phyloP scores from a whole-genome alignment of 192 early-diverging fungal genomes.

The Phlyctochytrium bullatum region DNA sequence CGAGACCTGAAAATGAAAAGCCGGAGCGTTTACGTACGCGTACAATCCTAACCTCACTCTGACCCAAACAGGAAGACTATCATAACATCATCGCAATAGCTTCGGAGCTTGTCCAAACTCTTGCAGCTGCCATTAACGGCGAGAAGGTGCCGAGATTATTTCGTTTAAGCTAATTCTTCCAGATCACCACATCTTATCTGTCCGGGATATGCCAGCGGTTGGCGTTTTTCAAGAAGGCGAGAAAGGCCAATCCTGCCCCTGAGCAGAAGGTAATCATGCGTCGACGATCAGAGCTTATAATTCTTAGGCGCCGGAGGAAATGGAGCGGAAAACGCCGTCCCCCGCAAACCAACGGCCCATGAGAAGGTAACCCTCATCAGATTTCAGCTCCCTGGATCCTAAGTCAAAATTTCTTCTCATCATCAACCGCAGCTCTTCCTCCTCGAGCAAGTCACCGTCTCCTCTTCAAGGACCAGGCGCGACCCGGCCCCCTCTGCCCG shows the following conservation, averaged over 20 bases:
- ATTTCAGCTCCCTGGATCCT: too few species aligned
- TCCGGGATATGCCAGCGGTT: slow-evolving; percentile 40
- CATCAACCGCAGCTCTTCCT: too few species aligned
- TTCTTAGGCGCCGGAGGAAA: too few species aligned
- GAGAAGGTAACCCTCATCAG: too few species aligned
- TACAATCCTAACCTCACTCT: slow-evolving; percentile 19
- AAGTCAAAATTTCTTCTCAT: too few species aligned
- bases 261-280: too few species aligned
- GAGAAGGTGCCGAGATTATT: slow-evolving; percentile 30
- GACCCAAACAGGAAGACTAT: slow-evolving; percentile 36
- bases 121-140: slow-evolving; percentile 46
- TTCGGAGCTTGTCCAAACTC: slow-evolving; percentile 49
- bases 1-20: slow-evolving; percentile 1
- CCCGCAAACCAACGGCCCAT: too few species aligned
- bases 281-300: too few species aligned
- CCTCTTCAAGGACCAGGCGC: too few species aligned
- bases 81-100: slow-evolving; percentile 56
- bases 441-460: too few species aligned
- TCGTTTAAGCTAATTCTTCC: slow-evolving; percentile 12
- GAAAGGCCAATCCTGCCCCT: too few species aligned
- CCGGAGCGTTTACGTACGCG: background rate
- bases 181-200: slow-evolving; percentile 51
- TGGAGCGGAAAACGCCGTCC: too few species aligned
- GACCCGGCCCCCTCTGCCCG: background rate
- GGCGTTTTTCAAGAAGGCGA: slow-evolving; percentile 34